These are phyloP conservation scores for Fusarium begoniae DNA, from an alignment of 2,329 filamentous ascomycete genomes.

Conservation along the genomic window DNA sequence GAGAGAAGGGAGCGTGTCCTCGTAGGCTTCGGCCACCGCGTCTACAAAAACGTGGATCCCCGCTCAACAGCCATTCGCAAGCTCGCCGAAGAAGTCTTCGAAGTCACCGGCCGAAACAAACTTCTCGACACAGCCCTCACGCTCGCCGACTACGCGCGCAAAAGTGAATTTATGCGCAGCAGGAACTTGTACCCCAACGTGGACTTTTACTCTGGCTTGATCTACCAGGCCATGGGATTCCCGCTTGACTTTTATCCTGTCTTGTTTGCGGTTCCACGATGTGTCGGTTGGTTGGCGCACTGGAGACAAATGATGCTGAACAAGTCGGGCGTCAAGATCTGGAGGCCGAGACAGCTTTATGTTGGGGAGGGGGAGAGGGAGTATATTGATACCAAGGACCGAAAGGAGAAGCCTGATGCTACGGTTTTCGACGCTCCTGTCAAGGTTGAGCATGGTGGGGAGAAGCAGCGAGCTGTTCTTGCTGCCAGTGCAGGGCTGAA, in stretches of 20 bases:
- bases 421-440: conserved; percentile 12
- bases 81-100: conserved; percentile 60
- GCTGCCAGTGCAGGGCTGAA: neutral
- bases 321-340: conserved; percentile 59
- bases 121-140: conserved; percentile 59
- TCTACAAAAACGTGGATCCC: conserved; percentile 64
- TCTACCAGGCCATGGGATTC: conserved; percentile 64
- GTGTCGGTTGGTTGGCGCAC: conserved; percentile 62
- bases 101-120: conserved; percentile 60
- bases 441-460: conserved; percentile 20
- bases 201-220: conserved; percentile 62
- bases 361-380: conserved; percentile 55
- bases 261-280: conserved; percentile 60
- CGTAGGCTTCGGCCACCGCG: conserved; percentile 65
- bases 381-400: conserved; percentile 52
- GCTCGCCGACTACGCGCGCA: conserved; percentile 56
- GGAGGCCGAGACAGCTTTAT: conserved; percentile 60
- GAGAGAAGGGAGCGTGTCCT: conserved; percentile 61
- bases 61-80: conserved; percentile 59
- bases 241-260: conserved; percentile 63
- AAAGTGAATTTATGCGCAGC: conserved; percentile 59
- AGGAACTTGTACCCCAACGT: conserved; percentile 61
- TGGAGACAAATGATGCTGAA: conserved; percentile 62
- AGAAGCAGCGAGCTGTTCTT: conserved; percentile 8
- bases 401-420: conserved; percentile 43